These are phyloP conservation scores for Henningerozyma blattae DNA, from an alignment of 805 yeast genomes.

Conservation along the genomic window DNA sequence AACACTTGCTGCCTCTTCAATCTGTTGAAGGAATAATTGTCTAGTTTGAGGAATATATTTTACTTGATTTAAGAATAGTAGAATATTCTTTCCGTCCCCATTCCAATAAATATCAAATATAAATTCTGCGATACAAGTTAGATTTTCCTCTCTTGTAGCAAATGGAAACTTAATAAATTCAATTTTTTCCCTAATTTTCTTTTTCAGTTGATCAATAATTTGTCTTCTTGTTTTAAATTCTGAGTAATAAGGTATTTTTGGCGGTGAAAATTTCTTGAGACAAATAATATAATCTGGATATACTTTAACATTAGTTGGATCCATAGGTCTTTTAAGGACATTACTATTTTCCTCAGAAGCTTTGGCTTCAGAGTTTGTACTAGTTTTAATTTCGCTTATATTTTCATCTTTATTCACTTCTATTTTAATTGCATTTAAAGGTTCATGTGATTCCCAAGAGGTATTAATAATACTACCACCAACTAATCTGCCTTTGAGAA, in stretches of 20 bases:
- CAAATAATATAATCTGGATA: background rate
- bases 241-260: background rate
- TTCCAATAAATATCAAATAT: constrained; percentile 27
- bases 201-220: constrained; percentile 15
- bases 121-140: constrained; percentile 24
- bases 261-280: background rate
- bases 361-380: background rate
- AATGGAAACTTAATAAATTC: constrained; percentile 24
- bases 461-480: constrained; percentile 19
- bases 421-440: background rate
- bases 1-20: constrained; percentile 15
- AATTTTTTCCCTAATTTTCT: constrained; percentile 20
- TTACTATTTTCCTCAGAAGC: background rate
- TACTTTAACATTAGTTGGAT: background rate
- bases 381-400: background rate
- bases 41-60: constrained; percentile 15
- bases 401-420: background rate
- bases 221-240: constrained; percentile 1
- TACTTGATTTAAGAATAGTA: constrained; percentile 11
- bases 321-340: background rate
- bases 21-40: constrained; percentile 15
- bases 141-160: constrained; percentile 24
- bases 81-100: constrained; percentile 16
- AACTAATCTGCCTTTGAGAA: constrained; percentile 15
- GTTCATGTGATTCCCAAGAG: constrained; percentile 10